These are phyloP conservation scores for Calonectria leucothoes DNA, from an alignment of 2,329 filamentous ascomycete genomes.

Conservation along the genomic window DNA sequence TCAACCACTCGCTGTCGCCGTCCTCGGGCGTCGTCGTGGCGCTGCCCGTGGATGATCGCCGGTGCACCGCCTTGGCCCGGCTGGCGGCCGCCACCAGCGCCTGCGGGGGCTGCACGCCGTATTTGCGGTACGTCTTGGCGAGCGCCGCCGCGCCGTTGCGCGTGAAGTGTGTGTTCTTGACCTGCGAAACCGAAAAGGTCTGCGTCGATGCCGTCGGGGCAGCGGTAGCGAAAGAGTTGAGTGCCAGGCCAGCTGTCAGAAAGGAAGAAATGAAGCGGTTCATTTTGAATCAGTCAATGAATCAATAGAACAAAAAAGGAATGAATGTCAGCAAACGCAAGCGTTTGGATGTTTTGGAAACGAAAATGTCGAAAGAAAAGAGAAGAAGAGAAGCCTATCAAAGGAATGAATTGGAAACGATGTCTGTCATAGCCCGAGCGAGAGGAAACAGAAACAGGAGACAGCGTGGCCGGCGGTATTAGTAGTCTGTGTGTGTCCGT, in stretches of 20 bases:
- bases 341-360: neutral
- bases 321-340: neutral
- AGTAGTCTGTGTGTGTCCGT: neutral
- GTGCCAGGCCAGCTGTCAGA: slow-evolving; percentile 9
- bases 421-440: neutral
- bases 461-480: neutral
- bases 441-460: neutral
- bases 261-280: neutral
- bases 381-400: neutral
- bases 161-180: slow-evolving; percentile 49
- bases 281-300: neutral
- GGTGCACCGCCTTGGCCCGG: slow-evolving; percentile 26
- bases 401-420: slow-evolving; percentile 8
- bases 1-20: slow-evolving; percentile 52
- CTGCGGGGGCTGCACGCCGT: slow-evolving; percentile 46
- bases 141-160: slow-evolving; percentile 50
- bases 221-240: neutral
- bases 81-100: slow-evolving; percentile 34
- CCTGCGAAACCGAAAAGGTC: slow-evolving; percentile 48
- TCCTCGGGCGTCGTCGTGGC: slow-evolving; percentile 43
- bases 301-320: neutral
- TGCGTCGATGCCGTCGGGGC: neutral
- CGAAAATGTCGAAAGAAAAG: neutral
- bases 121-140: slow-evolving; percentile 50
- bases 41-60: slow-evolving; percentile 42